Conservation (phyloP, 441 rosid genomes). For the Iberis amara region DNA sequence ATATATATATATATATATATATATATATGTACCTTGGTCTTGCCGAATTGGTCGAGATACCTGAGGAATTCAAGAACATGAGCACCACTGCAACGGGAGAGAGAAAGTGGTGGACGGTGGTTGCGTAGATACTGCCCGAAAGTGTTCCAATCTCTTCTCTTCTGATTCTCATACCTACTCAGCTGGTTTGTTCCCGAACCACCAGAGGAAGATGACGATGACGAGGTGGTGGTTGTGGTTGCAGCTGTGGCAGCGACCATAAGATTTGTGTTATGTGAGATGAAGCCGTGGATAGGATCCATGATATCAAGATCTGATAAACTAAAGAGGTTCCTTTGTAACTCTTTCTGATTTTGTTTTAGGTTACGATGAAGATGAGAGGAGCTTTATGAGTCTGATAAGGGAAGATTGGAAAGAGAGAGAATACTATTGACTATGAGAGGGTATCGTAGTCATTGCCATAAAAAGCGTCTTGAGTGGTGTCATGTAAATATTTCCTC, state of each 20-base stretch:
- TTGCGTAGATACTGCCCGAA: conserved; percentile 81
- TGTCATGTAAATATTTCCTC: conserved; percentile 17
- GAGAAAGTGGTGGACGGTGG: conserved; percentile 81
- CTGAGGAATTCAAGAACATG: conserved; percentile 87
- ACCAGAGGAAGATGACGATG: conserved; percentile 26
- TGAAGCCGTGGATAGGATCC: conserved; percentile 49
- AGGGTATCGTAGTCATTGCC: conserved; percentile 29
- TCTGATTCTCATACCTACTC: conserved; percentile 86
- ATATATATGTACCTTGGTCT: conserved; percentile 45
- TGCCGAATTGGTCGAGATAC: conserved; percentile 89
- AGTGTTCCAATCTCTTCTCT: conserved; percentile 89
- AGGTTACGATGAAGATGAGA: conserved; percentile 26
- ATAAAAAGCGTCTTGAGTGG: conserved; percentile 15
- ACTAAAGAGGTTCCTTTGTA: background rate
- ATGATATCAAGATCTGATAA: conserved; percentile 27
- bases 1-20: background rate
- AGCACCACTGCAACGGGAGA: conserved; percentile 79
- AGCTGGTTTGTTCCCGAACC: conserved; percentile 32
- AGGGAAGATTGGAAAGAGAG: conserved; percentile 23
- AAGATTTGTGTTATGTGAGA: conserved; percentile 29
- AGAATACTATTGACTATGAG: too few species aligned
- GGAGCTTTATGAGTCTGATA: conserved; percentile 20
- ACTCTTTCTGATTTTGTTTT: conserved; percentile 5
- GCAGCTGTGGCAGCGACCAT: conserved; percentile 23
- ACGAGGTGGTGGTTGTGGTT: conserved; percentile 23